Evolutionary conservation across 257 asterid genomes (phyloP).

Genomic region (Primulina tabacum): DNA sequence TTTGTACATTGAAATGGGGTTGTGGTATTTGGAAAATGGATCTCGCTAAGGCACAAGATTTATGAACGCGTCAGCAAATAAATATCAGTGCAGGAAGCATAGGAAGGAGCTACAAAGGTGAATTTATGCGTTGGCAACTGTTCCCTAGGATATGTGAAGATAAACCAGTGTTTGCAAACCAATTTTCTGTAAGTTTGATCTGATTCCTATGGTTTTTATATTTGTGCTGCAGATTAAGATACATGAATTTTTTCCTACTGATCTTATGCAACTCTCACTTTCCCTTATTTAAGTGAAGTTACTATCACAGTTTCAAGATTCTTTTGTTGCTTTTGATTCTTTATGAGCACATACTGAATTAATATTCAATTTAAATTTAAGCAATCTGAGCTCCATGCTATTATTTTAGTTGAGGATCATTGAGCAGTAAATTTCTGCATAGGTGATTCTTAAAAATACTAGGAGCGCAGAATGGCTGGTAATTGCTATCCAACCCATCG

Average conservation of each 20-base stretch:
- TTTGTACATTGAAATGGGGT: constrained; percentile 8
- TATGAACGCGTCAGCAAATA: constrained; percentile 21
- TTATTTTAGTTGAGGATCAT: not conserved
- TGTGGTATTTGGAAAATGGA: not conserved
- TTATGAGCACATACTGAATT: not conserved
- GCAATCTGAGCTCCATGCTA: not conserved
- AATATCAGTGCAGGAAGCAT: constrained; percentile 93
- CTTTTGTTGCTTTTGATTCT: not conserved
- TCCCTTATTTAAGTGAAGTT: constrained; percentile 1
- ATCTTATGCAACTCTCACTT: constrained; percentile 9
- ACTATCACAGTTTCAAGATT: constrained; percentile 6
- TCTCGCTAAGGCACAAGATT: constrained; percentile 2
- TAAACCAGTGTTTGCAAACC: constrained; percentile 80
- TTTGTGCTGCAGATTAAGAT: not conserved
- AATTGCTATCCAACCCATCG: not conserved
- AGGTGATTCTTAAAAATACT: not conserved
- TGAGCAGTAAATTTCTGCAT: not conserved
- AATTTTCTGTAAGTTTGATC: constrained; percentile 80
- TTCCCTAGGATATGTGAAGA: constrained; percentile 94
- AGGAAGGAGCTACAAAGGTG: constrained; percentile 94
- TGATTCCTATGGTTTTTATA: constrained; percentile 16
- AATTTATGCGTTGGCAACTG: constrained; percentile 87
- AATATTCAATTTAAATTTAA: not conserved
- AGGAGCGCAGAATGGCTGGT: not conserved
- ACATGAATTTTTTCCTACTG: constrained; percentile 4